Evolutionary conservation across 192 early-diverging fungal genomes (phyloP).

Genomic region (Backusella parvicylindrica): DNA sequence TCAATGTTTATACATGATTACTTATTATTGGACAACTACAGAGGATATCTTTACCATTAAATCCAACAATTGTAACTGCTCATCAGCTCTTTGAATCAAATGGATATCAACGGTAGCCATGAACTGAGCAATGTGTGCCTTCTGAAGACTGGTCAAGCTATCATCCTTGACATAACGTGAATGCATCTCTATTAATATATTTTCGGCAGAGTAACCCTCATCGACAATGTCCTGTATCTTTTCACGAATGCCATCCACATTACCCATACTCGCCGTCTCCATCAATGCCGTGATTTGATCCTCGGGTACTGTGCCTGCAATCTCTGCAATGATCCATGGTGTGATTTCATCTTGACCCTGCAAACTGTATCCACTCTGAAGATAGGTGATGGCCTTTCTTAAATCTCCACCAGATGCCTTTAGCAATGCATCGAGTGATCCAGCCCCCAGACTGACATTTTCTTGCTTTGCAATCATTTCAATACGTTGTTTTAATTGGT

Average conservation of each 20-base stretch:
- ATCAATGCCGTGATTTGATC: conserved; percentile 59
- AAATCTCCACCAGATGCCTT: conserved; percentile 84
- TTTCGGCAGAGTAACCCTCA: conserved; percentile 73
- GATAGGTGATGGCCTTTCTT: conserved; percentile 85
- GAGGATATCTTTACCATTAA: conserved; percentile 50
- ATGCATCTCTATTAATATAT: conserved; percentile 68
- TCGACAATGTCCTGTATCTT: conserved; percentile 57
- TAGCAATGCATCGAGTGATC: conserved; percentile 65
- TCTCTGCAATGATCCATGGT: conserved; percentile 61
- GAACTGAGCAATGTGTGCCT: conserved; percentile 62
- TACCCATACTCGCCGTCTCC: conserved; percentile 44
- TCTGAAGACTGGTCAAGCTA: conserved; percentile 62
- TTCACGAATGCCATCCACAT: conserved; percentile 44
- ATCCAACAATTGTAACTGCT: conserved; percentile 80
- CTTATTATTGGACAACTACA: conserved; percentile 26
- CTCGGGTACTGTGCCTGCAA: conserved; percentile 76
- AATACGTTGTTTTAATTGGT: conserved; percentile 59
- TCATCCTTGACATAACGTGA: conserved; percentile 51
- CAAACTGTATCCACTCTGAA: conserved; percentile 80
- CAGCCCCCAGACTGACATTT: conserved; percentile 50
- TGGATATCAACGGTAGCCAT: conserved; percentile 70
- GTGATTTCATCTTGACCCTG: conserved; percentile 48
- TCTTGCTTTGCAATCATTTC: conserved; percentile 66
- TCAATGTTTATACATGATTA: not conserved
- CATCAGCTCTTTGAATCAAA: conserved; percentile 86